phyloP scores from a whole-genome alignment of 768 basidiomycete species.

The Xerocomellus amylosporus region DNA sequence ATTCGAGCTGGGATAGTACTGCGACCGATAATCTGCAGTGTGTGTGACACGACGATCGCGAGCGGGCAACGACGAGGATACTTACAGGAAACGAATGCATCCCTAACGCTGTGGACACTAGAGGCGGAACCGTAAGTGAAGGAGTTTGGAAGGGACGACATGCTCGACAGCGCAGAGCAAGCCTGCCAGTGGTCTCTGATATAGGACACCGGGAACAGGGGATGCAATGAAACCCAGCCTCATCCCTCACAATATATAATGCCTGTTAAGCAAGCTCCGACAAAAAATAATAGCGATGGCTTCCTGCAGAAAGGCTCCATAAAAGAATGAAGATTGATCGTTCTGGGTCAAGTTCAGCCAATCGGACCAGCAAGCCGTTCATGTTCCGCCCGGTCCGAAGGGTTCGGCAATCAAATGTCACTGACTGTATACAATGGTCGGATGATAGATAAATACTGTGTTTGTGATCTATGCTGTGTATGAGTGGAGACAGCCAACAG shows the following conservation, averaged over 20 bases:
- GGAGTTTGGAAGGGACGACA: slow-evolving; percentile 49
- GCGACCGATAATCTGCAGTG: slow-evolving; percentile 59
- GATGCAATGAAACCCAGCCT: too few relatives aligned
- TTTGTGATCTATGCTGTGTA: slow-evolving; percentile 19
- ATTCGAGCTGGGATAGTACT: slow-evolving; percentile 61
- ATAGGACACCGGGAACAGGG: not conserved
- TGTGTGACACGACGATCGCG: not conserved
- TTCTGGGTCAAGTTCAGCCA: not conserved
- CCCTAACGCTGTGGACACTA: slow-evolving; percentile 47
- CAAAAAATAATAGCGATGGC: not conserved
- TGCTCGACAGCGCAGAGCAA: slow-evolving; percentile 11
- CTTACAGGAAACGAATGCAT: slow-evolving; percentile 63
- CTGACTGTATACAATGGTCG: slow-evolving; percentile 9
- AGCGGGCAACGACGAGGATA: not conserved
- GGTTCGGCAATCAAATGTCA: not conserved
- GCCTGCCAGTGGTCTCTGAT: not conserved
- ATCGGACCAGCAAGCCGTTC: slow-evolving; percentile 1
- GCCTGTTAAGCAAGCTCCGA: slow-evolving; percentile 6
- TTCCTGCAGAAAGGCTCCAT: not conserved
- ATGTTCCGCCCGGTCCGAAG: slow-evolving; percentile 11
- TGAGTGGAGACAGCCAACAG: slow-evolving; percentile 2
- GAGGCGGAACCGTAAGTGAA: slow-evolving; percentile 48
- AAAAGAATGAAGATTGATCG: not conserved
- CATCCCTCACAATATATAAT: not conserved
- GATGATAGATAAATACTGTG: slow-evolving; percentile 21